phyloP scores from a whole-genome alignment of 306 rosid genomes.

The Casuarina equisetifolia region DNA sequence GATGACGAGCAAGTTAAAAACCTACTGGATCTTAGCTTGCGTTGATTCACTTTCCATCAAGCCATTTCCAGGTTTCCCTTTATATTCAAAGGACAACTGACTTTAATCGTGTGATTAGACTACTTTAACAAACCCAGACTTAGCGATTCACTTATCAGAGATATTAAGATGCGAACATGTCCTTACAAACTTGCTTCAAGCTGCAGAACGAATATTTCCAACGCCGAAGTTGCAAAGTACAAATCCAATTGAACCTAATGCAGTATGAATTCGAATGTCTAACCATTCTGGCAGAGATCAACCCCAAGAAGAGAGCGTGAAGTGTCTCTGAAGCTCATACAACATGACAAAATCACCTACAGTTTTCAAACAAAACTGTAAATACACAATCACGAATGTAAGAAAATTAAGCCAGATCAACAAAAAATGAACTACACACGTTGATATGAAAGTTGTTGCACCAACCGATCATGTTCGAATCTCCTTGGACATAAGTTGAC shows the following conservation, averaged over 20 bases:
- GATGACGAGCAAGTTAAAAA: background rate
- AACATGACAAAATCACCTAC: constrained; percentile 13
- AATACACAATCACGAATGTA: constrained; percentile 4
- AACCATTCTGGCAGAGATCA: background rate
- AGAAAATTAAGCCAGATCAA: background rate
- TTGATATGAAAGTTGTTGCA: constrained; percentile 20
- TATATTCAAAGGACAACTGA: background rate
- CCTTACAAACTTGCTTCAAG: background rate
- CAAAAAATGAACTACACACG: constrained; percentile 29
- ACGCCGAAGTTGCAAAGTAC: background rate
- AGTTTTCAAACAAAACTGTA: background rate
- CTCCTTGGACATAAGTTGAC: constrained; percentile 57
- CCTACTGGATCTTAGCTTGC: background rate
- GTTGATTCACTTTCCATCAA: background rate
- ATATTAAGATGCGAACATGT: background rate
- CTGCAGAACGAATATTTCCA: background rate
- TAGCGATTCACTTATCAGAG: background rate
- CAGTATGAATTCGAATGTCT: background rate
- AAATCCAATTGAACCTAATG: background rate
- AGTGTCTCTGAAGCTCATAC: constrained; percentile 25
- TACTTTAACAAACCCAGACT: too few relatives aligned
- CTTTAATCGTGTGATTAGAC: background rate
- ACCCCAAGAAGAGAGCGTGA: constrained; percentile 9
- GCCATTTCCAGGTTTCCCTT: background rate
- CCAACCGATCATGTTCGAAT: constrained; percentile 43